Base-by-base conservation (phyloP, 805 yeast genomes). In the Candida tallmaniae region DNA sequence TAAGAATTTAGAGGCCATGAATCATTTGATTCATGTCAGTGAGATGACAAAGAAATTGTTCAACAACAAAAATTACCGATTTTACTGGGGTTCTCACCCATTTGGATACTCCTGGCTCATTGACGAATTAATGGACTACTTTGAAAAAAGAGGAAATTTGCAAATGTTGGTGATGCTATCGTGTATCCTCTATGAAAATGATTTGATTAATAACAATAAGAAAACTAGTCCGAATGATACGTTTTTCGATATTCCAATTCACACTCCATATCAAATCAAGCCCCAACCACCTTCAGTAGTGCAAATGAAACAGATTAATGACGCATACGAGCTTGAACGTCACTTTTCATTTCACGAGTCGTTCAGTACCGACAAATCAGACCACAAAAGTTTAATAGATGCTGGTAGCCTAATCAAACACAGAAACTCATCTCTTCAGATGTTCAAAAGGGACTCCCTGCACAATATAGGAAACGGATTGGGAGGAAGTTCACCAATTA, bases 111-210 rank as follows among this genome's bases (percentile, higher is more conserved):
- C 68, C 9, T 76, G 86, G 83, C 60, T 86, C 15, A 67, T 86
- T 0, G 68, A 68, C 17, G 74, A 76, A 39, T 62, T 87, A 25
- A 65, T 89, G 49, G 50, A 54, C 1, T 80, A 80, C 46, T 87
- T 80, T 51, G 93, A 81, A 46, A 58, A 48, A 22, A 50, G 66
- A 27, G 77, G 80, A 2, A 82, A 90, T 48, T 58, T 86, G 18
- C 97, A 90, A 54, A 86, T 90, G 95, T 62, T 89, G 16, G 96
- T 95, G 1, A 83, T 85, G 87, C 57, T 88, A 44, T 75, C 90
- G 3, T 85, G 95, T 57, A 68, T 86, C 4, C 58, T 84, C 37
- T 68, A 64, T 48, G 83, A 68, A 48, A 71, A 68, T 45, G 29
- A 47, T 10, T 35, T 31, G 17, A 54, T 51, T 31, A 18, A 48